These are phyloP conservation scores for Entomophthora muscae DNA, from an alignment of 371 early-diverging fungal genomes.

Conservation along the genomic window DNA sequence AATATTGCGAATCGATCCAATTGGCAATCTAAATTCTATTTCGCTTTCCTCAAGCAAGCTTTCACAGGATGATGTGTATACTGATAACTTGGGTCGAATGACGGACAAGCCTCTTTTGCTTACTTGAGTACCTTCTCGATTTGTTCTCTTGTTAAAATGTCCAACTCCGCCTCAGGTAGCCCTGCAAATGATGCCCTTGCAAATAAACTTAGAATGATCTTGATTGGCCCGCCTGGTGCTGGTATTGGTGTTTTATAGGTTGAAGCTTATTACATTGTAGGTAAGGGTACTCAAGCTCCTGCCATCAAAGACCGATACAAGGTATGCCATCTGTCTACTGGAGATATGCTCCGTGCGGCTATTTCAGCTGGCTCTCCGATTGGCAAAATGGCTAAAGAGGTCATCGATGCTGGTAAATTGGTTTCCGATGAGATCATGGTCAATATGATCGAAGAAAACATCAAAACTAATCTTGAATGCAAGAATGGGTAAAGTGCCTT, in stretches of 20 bases:
- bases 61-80: too few species aligned
- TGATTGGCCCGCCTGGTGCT: slow-evolving; percentile 96
- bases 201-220: slow-evolving; percentile 56
- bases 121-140: too few species aligned
- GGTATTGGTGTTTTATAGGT: slow-evolving; percentile 40
- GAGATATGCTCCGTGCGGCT: slow-evolving; percentile 98
- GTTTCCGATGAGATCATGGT: slow-evolving; percentile 98
- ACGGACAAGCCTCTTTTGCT: too few species aligned
- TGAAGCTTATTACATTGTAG: slow-evolving; percentile 16
- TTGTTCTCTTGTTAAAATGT: too few species aligned
- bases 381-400: slow-evolving; percentile 89
- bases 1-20: too few species aligned
- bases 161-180: too few species aligned
- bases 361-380: slow-evolving; percentile 80
- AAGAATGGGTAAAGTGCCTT: slow-evolving; percentile 73
- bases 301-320: slow-evolving; percentile 85
- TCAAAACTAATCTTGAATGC: slow-evolving; percentile 81
- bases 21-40: too few species aligned
- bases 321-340: slow-evolving; percentile 95
- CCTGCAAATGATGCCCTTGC: neutral
- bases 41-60: too few species aligned
- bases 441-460: slow-evolving; percentile 86
- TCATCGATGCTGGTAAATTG: slow-evolving; percentile 95
- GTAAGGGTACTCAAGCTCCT: slow-evolving; percentile 97
- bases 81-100: too few species aligned